These are phyloP conservation scores for Termitomyces sp. DNA, from an alignment of 768 basidiomycete genomes.

Conservation along the genomic window DNA sequence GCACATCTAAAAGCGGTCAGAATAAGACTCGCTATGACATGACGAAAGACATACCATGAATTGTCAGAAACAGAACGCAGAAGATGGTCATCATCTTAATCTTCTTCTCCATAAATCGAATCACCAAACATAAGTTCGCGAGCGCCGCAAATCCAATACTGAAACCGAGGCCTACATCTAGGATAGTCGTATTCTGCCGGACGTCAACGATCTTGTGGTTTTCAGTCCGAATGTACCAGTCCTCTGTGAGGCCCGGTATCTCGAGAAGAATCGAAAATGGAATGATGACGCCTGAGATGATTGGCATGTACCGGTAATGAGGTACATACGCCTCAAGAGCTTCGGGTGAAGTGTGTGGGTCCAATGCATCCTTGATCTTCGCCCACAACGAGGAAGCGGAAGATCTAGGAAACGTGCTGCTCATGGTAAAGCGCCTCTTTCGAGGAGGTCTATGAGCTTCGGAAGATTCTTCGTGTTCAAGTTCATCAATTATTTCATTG, in stretches of 20 bases:
- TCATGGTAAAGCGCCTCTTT: constrained; percentile 1
- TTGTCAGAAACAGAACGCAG: constrained; percentile 59
- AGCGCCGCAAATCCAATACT: constrained; percentile 66
- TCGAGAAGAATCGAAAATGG: constrained; percentile 81
- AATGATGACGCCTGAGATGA: constrained; percentile 63
- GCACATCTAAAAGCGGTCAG: constrained; percentile 46
- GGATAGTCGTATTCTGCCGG: constrained; percentile 49
- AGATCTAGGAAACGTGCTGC: neutral
- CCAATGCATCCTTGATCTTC: constrained; percentile 15
- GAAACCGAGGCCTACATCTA: constrained; percentile 58
- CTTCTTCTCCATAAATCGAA: constrained; percentile 69
- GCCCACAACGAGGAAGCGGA: constrained; percentile 11
- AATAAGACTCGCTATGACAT: neutral
- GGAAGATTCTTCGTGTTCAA: constrained; percentile 13
- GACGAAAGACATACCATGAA: constrained; percentile 54
- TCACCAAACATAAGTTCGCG: constrained; percentile 65
- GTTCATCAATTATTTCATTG: constrained; percentile 12
- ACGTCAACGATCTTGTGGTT: constrained; percentile 42
- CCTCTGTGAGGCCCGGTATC: constrained; percentile 75
- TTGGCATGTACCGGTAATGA: constrained; percentile 60
- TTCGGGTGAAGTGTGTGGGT: constrained; percentile 19
- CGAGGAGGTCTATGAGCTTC: neutral
- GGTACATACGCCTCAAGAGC: constrained; percentile 38
- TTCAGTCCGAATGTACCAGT: constrained; percentile 66
- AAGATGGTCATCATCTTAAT: constrained; percentile 61